Percentiles rank a stretch among this genome's conserved stretches.
phyloP scores from a whole-genome alignment of 192 early-diverging fungal genomes.

The Backusella tuberculispora region DNA sequence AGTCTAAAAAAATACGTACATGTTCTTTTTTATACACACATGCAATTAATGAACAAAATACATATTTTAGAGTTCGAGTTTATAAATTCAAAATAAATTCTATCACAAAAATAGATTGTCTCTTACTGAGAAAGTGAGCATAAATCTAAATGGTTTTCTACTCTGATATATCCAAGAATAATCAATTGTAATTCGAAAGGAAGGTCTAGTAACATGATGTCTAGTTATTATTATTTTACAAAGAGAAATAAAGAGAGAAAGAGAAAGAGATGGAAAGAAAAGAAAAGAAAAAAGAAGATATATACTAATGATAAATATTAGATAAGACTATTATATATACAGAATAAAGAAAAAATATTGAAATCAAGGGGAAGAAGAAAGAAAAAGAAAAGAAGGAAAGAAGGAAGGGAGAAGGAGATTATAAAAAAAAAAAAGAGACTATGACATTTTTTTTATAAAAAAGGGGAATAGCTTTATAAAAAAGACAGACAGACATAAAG shows the following conservation, averaged over 20 bases:
- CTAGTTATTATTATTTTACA: not conserved
- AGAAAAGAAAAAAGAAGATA: constrained; percentile 3
- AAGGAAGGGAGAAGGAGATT: not conserved
- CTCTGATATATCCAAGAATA: constrained; percentile 13
- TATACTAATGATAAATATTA: too few species aligned
- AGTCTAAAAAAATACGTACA: not conserved
- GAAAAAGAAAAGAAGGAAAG: constrained; percentile 1
- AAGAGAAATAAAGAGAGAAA: not conserved
- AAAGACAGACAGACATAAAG: not conserved
- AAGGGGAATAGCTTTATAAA: too few species aligned
- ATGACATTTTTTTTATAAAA: too few species aligned
- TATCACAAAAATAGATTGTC: not conserved
- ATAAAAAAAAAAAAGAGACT: too few species aligned
- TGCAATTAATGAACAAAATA: not conserved
- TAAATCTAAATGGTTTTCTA: constrained; percentile 23
- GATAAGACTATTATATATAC: too few species aligned
- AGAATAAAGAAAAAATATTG: too few species aligned
- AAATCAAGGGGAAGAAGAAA: not conserved
- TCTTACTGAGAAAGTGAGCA: constrained; percentile 18
- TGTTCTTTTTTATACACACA: not conserved
- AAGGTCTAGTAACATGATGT: not conserved
- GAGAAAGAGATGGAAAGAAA: too few species aligned
- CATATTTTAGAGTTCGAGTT: not conserved
- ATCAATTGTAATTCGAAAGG: constrained; percentile 24
- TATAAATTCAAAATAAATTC: not conserved